These are phyloP conservation scores for Xylariaceae sp. DNA, from an alignment of 2,329 filamentous ascomycete species.

Conservation along the genomic window DNA sequence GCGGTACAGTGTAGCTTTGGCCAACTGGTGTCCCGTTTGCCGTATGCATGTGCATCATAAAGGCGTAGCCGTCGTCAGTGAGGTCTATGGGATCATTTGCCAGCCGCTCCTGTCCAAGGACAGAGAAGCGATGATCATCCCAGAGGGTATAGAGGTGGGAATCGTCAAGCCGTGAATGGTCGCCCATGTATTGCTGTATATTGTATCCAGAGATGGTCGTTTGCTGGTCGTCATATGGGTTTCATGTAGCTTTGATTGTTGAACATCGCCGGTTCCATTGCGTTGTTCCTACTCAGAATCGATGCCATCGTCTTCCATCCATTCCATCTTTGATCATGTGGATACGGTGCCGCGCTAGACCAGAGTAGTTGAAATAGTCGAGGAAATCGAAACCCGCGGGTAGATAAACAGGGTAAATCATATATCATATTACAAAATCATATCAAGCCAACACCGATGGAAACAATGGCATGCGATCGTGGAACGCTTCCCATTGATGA, in stretches of 20 bases:
- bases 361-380: constrained; percentile 7
- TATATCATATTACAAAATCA: constrained; percentile 34
- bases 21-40: constrained; percentile 28
- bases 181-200: constrained; percentile 36
- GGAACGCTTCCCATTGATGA: constrained; percentile 4
- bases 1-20: constrained; percentile 14
- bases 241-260: constrained; percentile 29
- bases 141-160: constrained; percentile 34
- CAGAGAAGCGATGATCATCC: constrained; percentile 26
- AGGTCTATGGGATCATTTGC: constrained; percentile 22
- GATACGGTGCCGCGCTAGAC: constrained; percentile 3
- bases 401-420: constrained; percentile 24
- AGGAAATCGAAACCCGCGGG: constrained; percentile 11
- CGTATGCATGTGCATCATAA: constrained; percentile 38
- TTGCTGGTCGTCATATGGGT: constrained; percentile 32
- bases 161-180: constrained; percentile 38
- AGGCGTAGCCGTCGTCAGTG: constrained; percentile 38
- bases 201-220: constrained; percentile 34
- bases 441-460: constrained; percentile 23
- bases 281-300: constrained; percentile 6
- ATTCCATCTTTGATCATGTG: constrained; percentile 7
- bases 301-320: constrained; percentile 1
- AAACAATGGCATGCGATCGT: constrained; percentile 13
- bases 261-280: constrained; percentile 22
- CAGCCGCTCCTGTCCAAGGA: constrained; percentile 17